Percentiles rank a stretch among this genome's conserved stretches.
Conservation (phyloP, 352 stramenopile species). For the Phytophthora crassamura region DNA sequence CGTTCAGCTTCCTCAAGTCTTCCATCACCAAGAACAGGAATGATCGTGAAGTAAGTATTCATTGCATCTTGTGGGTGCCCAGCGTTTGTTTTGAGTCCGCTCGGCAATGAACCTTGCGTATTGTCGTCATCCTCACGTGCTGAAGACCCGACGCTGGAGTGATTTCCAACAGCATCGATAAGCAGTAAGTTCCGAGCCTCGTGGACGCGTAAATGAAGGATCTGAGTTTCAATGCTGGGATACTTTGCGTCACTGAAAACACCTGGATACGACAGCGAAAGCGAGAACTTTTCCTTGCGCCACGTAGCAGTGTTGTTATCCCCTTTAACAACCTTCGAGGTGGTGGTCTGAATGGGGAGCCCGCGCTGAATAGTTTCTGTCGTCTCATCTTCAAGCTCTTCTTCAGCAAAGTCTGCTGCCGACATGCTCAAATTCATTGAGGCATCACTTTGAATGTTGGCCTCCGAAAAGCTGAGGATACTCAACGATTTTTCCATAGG, state of each 20-base stretch:
- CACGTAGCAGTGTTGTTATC: conserved; percentile 45
- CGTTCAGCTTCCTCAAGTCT: conserved; percentile 48
- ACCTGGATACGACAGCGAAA: conserved; percentile 70
- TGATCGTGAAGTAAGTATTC: conserved; percentile 77
- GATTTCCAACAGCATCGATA: conserved; percentile 4
- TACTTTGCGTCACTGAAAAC: conserved; percentile 57
- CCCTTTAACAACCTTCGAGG: conserved; percentile 11
- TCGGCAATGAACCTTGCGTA: not conserved
- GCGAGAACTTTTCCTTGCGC: conserved; percentile 67
- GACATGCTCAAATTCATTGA: conserved; percentile 14
- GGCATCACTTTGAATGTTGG: conserved; percentile 38
- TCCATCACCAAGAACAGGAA: conserved; percentile 56
- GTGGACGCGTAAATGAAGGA: conserved; percentile 56
- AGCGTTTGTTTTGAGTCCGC: conserved; percentile 16
- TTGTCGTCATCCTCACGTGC: conserved; percentile 5
- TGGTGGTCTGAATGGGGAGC: conserved; percentile 52
- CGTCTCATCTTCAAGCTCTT: conserved; percentile 54
- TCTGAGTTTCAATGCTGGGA: conserved; percentile 40
- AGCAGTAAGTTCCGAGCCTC: conserved; percentile 52
- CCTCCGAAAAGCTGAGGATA: conserved; percentile 64
- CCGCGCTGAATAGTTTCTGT: conserved; percentile 52
- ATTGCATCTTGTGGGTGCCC: conserved; percentile 22
- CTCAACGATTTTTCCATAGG: conserved; percentile 58
- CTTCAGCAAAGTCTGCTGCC: conserved; percentile 1
- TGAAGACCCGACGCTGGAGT: not conserved